These are phyloP conservation scores for Ophiocordyceps australis DNA, from an alignment of 2,329 filamentous ascomycete genomes.

Conservation along the genomic window DNA sequence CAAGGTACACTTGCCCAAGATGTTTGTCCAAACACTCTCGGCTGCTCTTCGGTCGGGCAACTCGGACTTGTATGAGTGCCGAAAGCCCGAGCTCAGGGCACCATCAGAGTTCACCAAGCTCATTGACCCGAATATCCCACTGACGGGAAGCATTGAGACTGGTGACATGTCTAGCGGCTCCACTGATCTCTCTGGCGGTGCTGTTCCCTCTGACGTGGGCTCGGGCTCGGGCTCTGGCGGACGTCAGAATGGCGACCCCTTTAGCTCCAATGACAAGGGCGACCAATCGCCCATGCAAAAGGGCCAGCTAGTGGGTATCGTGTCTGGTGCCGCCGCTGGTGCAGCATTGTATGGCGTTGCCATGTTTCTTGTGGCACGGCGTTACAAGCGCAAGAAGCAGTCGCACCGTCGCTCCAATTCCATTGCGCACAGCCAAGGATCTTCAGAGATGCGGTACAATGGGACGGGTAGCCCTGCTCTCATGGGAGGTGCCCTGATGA, in stretches of 20 bases:
- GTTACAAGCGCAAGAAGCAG: conserved; percentile 72
- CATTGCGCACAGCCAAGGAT: conserved; percentile 28
- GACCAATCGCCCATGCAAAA: conserved; percentile 39
- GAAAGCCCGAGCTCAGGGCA: too few species aligned
- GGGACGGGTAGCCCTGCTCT: conserved; percentile 35
- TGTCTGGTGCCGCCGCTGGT: conserved; percentile 57
- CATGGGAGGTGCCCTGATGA: conserved; percentile 52
- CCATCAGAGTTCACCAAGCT: too few species aligned
- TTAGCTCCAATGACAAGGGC: conserved; percentile 21
- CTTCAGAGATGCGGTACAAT: conserved; percentile 34
- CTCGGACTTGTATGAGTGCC: too few species aligned
- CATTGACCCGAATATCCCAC: too few species aligned
- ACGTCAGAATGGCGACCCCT: conserved; percentile 24
- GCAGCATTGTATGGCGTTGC: conserved; percentile 80
- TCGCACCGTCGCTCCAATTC: conserved; percentile 64
- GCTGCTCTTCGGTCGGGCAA: too few species aligned
- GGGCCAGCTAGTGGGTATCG: conserved; percentile 43
- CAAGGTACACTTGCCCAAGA: too few species aligned
- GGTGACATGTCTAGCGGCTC: too few species aligned
- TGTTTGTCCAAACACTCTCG: too few species aligned
- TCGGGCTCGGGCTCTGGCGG: too few species aligned
- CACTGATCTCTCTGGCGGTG: too few species aligned
- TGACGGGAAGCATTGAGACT: too few species aligned
- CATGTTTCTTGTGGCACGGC: conserved; percentile 83
- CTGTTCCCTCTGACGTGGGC: too few species aligned